Evolutionary conservation across 1,139 yeast genomes (phyloP).

Genomic region (Hemisphaericaspora subhashii): DNA sequence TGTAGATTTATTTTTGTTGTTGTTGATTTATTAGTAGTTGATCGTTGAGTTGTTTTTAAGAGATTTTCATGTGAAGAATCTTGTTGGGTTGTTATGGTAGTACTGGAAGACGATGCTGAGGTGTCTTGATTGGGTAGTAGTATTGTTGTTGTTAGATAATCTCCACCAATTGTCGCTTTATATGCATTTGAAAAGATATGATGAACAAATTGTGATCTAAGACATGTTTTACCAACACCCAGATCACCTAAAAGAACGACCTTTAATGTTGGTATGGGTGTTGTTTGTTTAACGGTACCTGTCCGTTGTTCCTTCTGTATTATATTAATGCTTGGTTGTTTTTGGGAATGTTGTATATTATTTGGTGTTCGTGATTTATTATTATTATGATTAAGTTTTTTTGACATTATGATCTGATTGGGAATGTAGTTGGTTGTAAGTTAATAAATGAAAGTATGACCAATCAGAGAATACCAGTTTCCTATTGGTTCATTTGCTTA

Average conservation of each 20-base stretch:
- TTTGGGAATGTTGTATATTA: neutral
- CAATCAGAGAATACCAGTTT: no score
- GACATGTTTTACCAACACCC: constrained; percentile 64
- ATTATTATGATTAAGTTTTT: no score
- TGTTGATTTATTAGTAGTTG: no score
- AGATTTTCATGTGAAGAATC: neutral
- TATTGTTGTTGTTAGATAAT: constrained; percentile 52
- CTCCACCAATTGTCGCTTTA: constrained; percentile 64
- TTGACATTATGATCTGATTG: neutral
- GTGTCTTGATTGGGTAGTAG: constrained; percentile 11
- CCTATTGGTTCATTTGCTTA: no score
- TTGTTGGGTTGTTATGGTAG: neutral
- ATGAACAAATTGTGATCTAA: constrained; percentile 58
- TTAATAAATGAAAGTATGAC: no score
- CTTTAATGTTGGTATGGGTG: constrained; percentile 29
- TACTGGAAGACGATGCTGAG: neutral
- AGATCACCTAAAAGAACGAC: constrained; percentile 60
- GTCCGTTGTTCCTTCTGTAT: neutral
- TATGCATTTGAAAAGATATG: constrained; percentile 59
- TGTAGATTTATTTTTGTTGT: constrained; percentile 40
- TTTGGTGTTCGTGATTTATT: neutral
- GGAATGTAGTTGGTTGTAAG: neutral
- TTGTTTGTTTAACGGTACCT: neutral
- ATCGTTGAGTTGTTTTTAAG: neutral
- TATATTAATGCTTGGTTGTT: neutral